These are phyloP conservation scores for Erucastrum elatum DNA, from an alignment of 345 rosid genomes.

Conservation along the genomic window DNA sequence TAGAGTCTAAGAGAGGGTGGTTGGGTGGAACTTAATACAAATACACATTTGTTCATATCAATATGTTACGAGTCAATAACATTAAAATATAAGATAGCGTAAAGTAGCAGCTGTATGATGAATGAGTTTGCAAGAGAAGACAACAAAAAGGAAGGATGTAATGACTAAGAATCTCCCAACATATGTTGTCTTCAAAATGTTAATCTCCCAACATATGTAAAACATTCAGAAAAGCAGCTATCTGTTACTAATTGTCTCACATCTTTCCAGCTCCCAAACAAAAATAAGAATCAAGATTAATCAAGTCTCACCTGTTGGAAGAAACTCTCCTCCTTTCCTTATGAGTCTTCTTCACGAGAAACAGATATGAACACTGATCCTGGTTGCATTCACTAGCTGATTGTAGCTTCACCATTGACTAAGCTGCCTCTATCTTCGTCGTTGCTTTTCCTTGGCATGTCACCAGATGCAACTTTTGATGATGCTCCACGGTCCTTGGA, in stretches of 20 bases:
- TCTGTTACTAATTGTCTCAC: constrained; percentile 9
- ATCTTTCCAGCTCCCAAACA: neutral
- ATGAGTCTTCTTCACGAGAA: constrained; percentile 17
- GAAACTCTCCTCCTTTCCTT: constrained; percentile 20
- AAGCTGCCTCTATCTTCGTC: constrained; percentile 48
- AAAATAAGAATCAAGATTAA: constrained; percentile 5
- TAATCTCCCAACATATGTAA: neutral
- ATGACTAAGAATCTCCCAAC: constrained; percentile 26
- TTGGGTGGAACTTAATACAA: too few relatives aligned
- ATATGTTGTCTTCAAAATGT: constrained; percentile 23
- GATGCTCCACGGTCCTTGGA: constrained; percentile 40
- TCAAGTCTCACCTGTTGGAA: constrained; percentile 27
- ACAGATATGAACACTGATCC: constrained; percentile 20
- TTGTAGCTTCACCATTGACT: constrained; percentile 67
- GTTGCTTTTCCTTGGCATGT: constrained; percentile 43
- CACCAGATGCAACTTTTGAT: constrained; percentile 45
- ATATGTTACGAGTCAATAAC: neutral
- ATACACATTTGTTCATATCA: too few relatives aligned
- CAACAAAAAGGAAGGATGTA: constrained; percentile 1
- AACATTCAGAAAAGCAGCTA: neutral
- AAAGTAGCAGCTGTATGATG: neutral
- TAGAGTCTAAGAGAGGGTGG: too few relatives aligned
- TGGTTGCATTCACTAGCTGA: constrained; percentile 42
- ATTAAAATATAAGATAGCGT: neutral
- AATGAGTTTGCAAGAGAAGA: constrained; percentile 22